Conservation (phyloP, 768 basidiomycete species). For the Termitomyces sp. region DNA sequence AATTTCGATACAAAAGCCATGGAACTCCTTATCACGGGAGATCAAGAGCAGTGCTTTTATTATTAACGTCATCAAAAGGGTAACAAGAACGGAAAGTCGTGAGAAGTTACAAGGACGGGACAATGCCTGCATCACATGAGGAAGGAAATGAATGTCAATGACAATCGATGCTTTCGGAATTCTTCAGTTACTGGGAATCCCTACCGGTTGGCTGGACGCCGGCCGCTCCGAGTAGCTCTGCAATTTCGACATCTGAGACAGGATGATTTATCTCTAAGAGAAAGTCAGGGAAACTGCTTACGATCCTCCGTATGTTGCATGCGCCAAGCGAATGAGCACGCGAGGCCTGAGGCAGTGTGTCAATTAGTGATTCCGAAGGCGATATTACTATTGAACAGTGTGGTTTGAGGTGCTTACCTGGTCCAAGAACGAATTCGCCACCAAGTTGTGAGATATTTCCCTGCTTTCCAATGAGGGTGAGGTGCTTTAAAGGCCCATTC, state of each 20-base stretch:
- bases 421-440: constrained; percentile 59
- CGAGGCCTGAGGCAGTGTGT: constrained; percentile 25
- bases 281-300: constrained; percentile 28
- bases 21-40: too few relatives aligned
- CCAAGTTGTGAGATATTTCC: constrained; percentile 60
- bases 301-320: constrained; percentile 64
- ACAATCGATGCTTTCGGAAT: too few relatives aligned
- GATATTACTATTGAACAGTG: too few relatives aligned
- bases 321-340: constrained; percentile 46
- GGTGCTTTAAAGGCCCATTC: constrained; percentile 37
- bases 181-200: not conserved
- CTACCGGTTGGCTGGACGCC: constrained; percentile 22
- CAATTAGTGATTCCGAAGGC: not conserved
- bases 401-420: constrained; percentile 32
- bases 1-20: too few relatives aligned
- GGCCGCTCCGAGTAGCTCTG: constrained; percentile 41
- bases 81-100: too few relatives aligned
- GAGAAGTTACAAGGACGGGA: too few relatives aligned
- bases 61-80: too few relatives aligned
- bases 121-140: too few relatives aligned
- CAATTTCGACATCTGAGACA: constrained; percentile 40
- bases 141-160: too few relatives aligned
- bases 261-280: not conserved
- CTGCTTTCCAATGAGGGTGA: constrained; percentile 49
- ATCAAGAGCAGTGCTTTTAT: too few relatives aligned